Evolutionary conservation across 2,329 filamentous ascomycete species (phyloP), one percentile per base, ranked within the genome.

Genomic region (Stagonosporopsis tanaceti): DNA sequence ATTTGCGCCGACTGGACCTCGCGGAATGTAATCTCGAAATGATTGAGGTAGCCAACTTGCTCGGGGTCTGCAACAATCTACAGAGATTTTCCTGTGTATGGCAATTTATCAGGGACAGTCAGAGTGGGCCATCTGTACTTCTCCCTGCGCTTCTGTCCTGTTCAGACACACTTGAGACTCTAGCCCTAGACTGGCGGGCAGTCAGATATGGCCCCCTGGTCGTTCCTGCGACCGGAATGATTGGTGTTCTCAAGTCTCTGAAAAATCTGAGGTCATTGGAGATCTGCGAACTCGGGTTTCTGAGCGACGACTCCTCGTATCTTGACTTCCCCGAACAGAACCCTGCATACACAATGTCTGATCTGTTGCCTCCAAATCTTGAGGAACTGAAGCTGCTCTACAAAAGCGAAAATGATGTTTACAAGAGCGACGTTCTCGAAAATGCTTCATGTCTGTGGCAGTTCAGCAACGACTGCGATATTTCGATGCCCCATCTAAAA

Each of bases 61-160:
- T 61, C 6, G 30, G 15, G 7, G 53, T 48, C 1, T 73, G 67
- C 44, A 34, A 62, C 0, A 47, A 50, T 2, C 37, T 74, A 5
- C 61, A 53, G 30, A 60, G 70, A 17, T 61, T 74, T 20, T 42
- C 46, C 5, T 72, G 65, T 39, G 47, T 50, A 12, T 74, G 70
- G 71, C 45, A 57, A 1, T 65, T 22, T 8, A 37, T 63, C 1
- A 20, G 61, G 12, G n/a, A 15, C 6, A 6, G 14, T 2, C 11
- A n/a, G 2, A 28, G 42, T 4, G 32, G 52, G 3, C 38, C 60
- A 2, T 53, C 52, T 2, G 44, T 59, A 38, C 52, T 72, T 5
- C 57, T 48, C 15, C 6, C 47, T 5, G 60, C 53, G 0, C 54
- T 74, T 2, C 25, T 58, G 3, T 42, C 20, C 7, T 67, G 69